These are phyloP conservation scores for Desmodesmus armatus DNA, from an alignment of 139 green algal species.

Conservation along the genomic window DNA sequence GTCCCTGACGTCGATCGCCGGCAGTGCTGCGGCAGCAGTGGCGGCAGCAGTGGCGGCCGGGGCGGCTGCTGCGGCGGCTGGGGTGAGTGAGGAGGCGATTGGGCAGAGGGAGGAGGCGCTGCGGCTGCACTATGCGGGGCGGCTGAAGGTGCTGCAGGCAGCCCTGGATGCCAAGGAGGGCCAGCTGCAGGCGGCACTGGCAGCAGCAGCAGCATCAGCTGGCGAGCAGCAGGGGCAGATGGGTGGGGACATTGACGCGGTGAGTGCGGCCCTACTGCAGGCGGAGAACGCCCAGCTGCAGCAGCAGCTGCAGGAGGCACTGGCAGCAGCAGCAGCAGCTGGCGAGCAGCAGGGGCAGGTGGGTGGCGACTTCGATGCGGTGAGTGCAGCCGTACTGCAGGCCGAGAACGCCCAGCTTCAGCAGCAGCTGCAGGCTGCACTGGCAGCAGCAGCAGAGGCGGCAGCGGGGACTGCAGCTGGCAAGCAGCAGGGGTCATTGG, in stretches of 20 bases:
- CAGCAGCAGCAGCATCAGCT: not conserved
- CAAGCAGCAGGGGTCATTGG: not conserved
- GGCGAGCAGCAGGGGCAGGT: not conserved
- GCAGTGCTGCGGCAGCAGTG: slow-evolving; percentile 18
- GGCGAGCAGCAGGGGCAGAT: too few species aligned
- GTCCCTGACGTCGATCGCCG: slow-evolving; percentile 1
- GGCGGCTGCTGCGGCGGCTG: slow-evolving; percentile 37
- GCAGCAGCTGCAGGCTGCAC: not conserved
- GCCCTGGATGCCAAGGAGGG: slow-evolving; percentile 3
- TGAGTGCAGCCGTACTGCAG: too few species aligned
- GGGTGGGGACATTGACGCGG: too few species aligned
- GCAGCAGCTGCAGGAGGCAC: not conserved
- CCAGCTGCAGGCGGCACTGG: slow-evolving; percentile 10
- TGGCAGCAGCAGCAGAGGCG: not conserved
- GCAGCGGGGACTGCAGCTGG: not conserved
- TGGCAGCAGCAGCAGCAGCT: not conserved
- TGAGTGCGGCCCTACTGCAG: too few species aligned
- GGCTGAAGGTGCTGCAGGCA: slow-evolving; percentile 12
- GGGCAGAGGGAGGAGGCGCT: slow-evolving; percentile 17
- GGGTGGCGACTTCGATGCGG: too few species aligned
- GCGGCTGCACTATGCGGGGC: slow-evolving; percentile 5
- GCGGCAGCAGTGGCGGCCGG: slow-evolving; percentile 27
- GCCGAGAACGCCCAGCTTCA: too few species aligned
- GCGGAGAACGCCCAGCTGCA: too few species aligned
- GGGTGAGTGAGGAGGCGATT: slow-evolving; percentile 17